These are phyloP conservation scores for Daldinia childiae DNA, from an alignment of 495 filamentous ascomycete genomes.

Conservation along the genomic window DNA sequence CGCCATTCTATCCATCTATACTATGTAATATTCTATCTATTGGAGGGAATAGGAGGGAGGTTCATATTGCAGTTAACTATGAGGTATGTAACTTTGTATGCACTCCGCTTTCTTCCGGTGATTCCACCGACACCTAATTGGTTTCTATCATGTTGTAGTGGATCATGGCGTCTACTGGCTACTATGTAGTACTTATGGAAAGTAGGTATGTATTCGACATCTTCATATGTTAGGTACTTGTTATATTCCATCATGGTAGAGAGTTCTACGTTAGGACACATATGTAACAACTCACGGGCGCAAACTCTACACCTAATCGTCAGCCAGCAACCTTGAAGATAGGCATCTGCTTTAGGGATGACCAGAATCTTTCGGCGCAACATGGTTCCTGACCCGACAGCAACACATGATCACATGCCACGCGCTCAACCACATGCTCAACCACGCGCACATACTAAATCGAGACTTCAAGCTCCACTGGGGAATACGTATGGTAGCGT, in stretches of 20 bases:
- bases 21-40: slow-evolving; percentile 1
- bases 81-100: neutral
- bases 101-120: slow-evolving; percentile 36
- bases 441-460: neutral
- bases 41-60: neutral
- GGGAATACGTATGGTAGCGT: neutral
- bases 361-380: slow-evolving; percentile 18
- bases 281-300: neutral
- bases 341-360: neutral
- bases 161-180: slow-evolving; percentile 1
- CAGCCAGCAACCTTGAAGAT: too few species aligned
- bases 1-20: neutral
- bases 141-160: neutral
- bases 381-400: slow-evolving; percentile 23
- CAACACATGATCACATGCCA: slow-evolving; percentile 23
- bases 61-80: neutral
- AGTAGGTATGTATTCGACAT: too few species aligned
- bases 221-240: too few species aligned
- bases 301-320: too few species aligned
- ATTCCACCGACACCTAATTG: slow-evolving; percentile 27
- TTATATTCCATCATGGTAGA: too few species aligned
- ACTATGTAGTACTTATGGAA: too few species aligned
- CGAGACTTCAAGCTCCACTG: slow-evolving; percentile 14
- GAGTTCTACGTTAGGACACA: neutral
- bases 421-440: neutral